Base-by-base conservation (phyloP, 2,329 filamentous ascomycete genomes). In the Dothideomycetidae sp. region DNA sequence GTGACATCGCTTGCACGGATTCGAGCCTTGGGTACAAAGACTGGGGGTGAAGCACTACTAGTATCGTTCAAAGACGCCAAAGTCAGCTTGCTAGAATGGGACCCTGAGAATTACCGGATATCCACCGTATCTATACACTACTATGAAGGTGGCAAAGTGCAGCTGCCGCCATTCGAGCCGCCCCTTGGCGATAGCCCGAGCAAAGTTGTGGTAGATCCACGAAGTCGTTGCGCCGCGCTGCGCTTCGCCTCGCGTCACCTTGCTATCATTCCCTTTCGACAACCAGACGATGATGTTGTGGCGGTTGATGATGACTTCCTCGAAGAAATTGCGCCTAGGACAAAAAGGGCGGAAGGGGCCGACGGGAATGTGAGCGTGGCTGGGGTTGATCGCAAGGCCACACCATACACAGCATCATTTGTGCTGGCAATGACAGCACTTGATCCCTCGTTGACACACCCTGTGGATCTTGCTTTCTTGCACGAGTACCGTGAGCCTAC, bases 401-500 rank as follows among this genome's bases (percentile, higher is more conserved):
- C 81, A 45, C 81, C 84, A 33, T 93, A 93, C 68, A 73, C 76
- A 50, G 72, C 85, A 21, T 96, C 90, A 40, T 98, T 96, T 64
- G 88, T 96, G 46, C 71, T 98, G 46, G 81, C 85, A 45, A 69
- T 96, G 47, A 84, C 86, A 37, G 75, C 85, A 51, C 70, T 98
- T 59, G 88, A 96, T 58, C 81, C 86, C 44, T 75, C 73, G 45
- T 70, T 98, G 48, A 75, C 88, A 42, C 81, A 93, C 59, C 85
- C 88, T 33, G 76, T 94, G 52, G 83, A 93, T 54, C 73, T 98
- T 52, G 78, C 82, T 39, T 98, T 98, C 58, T 66, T 98, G 46
- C 75, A 96, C 68, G 88, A 96, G 63, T 98, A 98, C 59, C 78
- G 90, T 57, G 90, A 96, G 59, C 88, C 90, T 10, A 98, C 90